Evolutionary conservation across 1,284 basidiomycete genomes (phyloP).

Genomic region (Melampsora americana): DNA sequence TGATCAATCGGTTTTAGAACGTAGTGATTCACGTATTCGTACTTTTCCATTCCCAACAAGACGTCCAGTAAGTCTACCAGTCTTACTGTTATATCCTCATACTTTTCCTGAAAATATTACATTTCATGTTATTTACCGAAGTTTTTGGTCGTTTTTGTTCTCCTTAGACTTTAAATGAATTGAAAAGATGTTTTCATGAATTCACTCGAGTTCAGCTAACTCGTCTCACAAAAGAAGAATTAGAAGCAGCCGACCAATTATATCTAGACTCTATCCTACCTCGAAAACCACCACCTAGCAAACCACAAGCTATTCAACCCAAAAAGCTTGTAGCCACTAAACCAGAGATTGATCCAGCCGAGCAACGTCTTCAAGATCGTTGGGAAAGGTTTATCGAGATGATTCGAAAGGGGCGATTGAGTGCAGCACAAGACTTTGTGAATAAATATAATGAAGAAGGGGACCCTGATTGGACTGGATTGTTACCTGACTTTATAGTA

Average conservation of each 20-base stretch:
- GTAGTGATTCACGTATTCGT: conserved; percentile 68
- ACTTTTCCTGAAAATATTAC: background rate
- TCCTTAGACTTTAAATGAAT: conserved; percentile 79
- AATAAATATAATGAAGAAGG: conserved; percentile 67
- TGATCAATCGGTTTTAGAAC: conserved; percentile 57
- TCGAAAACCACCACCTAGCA: conserved; percentile 57
- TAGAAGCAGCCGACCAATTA: conserved; percentile 79
- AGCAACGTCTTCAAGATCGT: conserved; percentile 55
- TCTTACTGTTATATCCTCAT: background rate
- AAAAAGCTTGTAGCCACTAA: conserved; percentile 51
- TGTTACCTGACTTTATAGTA: conserved; percentile 18
- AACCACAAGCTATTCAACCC: conserved; percentile 33
- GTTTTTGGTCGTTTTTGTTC: background rate
- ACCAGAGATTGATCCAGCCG: conserved; percentile 54
- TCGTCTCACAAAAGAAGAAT: conserved; percentile 76
- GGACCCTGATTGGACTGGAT: conserved; percentile 28
- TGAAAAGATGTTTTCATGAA: conserved; percentile 80
- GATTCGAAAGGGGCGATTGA: conserved; percentile 76
- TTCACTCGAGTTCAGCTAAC: conserved; percentile 80
- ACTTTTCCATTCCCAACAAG: conserved; percentile 91
- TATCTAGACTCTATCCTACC: conserved; percentile 75
- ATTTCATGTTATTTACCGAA: background rate
- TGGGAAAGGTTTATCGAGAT: conserved; percentile 81
- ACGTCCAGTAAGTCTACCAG: conserved; percentile 66
- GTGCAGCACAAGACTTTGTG: conserved; percentile 75